Evolutionary conservation across 441 rosid species (phyloP).

Genomic region (Syzygium syzygioides): DNA sequence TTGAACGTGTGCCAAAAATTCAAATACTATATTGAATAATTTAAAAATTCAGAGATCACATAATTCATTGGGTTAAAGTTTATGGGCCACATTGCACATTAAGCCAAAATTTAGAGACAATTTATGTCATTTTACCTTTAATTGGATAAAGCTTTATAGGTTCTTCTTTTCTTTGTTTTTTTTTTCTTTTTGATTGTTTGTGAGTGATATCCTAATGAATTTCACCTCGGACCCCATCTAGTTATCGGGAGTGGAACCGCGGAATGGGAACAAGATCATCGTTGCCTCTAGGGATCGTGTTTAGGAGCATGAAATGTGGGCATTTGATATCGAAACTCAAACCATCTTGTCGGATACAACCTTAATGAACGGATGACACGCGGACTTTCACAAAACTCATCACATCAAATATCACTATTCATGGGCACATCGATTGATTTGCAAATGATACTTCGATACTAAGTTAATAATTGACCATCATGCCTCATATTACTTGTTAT

Average conservation of each 20-base stretch:
- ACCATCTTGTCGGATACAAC: neutral
- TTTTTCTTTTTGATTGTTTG: neutral
- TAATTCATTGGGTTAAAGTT: neutral
- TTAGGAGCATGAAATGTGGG: neutral
- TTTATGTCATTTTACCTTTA: neutral
- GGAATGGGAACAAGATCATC: neutral
- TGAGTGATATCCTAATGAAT: neutral
- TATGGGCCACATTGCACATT: rapidly evolving
- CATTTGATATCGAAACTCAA: neutral
- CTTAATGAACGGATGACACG: neutral
- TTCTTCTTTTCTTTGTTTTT: no score
- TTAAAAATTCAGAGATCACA: neutral
- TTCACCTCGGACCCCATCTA: neutral
- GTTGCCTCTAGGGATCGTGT: neutral
- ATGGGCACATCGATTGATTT: neutral
- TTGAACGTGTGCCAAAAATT: neutral
- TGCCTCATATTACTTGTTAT: neutral
- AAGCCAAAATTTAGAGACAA: neutral
- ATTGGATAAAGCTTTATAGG: neutral
- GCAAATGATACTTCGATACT: neutral
- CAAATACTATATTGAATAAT: neutral
- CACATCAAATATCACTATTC: neutral
- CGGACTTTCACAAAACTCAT: no score
- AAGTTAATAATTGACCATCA: neutral
- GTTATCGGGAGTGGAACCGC: neutral